A percentile compares a stretch with the other conserved stretches of the same genome.
phyloP scores from a whole-genome alignment of 2,329 filamentous ascomycete genomes.

The Trichoderma atrobrunneum region DNA sequence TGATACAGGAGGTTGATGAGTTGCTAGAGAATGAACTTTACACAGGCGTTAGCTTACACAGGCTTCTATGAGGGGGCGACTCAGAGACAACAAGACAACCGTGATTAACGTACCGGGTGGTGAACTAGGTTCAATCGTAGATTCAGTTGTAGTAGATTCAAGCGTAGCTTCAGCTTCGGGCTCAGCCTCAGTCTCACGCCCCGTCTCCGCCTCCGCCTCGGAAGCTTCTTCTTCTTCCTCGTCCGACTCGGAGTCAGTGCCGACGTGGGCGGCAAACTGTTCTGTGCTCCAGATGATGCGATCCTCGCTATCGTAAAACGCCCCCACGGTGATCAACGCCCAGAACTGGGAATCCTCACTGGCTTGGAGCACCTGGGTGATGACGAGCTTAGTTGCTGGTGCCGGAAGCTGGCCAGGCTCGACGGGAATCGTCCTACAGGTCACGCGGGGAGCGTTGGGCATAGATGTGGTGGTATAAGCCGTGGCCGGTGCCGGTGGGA shows the following conservation, averaged over 20 bases:
- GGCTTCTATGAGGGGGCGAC: neutral
- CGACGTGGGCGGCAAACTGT: conserved; percentile 38
- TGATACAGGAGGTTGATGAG: neutral
- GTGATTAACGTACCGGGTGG: conserved; percentile 4
- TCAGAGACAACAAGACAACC: neutral
- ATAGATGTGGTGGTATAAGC: conserved; percentile 19
- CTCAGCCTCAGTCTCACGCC: conserved; percentile 19
- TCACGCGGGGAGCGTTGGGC: conserved; percentile 21
- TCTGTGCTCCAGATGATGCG: conserved; percentile 47
- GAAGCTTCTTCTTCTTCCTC: conserved; percentile 26
- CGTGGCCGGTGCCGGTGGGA: neutral
- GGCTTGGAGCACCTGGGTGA: conserved; percentile 42
- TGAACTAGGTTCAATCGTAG: conserved; percentile 2
- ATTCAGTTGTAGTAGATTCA: neutral
- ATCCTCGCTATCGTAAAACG: conserved; percentile 45
- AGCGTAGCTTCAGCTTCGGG: neutral
- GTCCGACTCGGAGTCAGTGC: conserved; percentile 28
- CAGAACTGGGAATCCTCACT: conserved; percentile 36
- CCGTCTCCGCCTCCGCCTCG: conserved; percentile 11
- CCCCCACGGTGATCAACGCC: conserved; percentile 47
- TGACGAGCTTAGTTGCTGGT: conserved; percentile 45
- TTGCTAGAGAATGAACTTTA: neutral
- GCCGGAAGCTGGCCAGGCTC: conserved; percentile 38
- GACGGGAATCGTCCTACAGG: conserved; percentile 29
- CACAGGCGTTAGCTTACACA: neutral